Evolutionary conservation across 352 stramenopile species (phyloP).

Genomic region (Globisporangium polare): DNA sequence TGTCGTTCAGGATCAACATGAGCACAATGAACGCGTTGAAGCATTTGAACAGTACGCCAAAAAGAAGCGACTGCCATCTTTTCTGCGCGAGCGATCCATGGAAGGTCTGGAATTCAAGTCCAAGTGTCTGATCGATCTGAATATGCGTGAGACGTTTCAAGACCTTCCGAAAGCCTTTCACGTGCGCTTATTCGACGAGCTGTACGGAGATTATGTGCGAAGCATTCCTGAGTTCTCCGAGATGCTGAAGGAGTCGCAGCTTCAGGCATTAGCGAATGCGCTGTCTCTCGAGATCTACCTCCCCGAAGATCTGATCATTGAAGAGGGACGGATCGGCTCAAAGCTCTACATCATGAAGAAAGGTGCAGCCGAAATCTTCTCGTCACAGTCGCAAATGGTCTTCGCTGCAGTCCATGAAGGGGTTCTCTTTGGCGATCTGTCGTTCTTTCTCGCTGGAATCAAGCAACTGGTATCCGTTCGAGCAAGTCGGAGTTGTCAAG

Average conservation of each 20-base stretch:
- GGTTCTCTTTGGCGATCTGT: conserved; percentile 21
- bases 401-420: conserved; percentile 20
- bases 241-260: conserved; percentile 12
- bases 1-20: conserved; percentile 11
- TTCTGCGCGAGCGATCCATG: conserved; percentile 19
- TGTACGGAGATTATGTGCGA: conserved; percentile 19
- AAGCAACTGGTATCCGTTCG: conserved; percentile 18
- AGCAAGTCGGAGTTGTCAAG: conserved; percentile 18
- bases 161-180: conserved; percentile 17
- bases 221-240: conserved; percentile 15
- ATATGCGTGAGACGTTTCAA: conserved; percentile 15
- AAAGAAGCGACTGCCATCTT: conserved; percentile 16
- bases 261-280: conserved; percentile 16
- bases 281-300: conserved; percentile 24
- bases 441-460: conserved; percentile 21
- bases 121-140: conserved; percentile 18
- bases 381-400: conserved; percentile 13
- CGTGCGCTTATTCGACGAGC: conserved; percentile 20
- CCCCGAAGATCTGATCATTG: conserved; percentile 21
- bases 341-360: conserved; percentile 22
- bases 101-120: conserved; percentile 21
- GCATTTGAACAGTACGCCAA: conserved; percentile 27
- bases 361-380: conserved; percentile 18
- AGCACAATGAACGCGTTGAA: conserved; percentile 23
- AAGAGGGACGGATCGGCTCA: conserved; percentile 17